Percentiles rank a stretch among this genome's conserved stretches.
Conservation (phyloP, 2,329 filamentous ascomycete species). For the Hypoxylon rubiginosum region DNA sequence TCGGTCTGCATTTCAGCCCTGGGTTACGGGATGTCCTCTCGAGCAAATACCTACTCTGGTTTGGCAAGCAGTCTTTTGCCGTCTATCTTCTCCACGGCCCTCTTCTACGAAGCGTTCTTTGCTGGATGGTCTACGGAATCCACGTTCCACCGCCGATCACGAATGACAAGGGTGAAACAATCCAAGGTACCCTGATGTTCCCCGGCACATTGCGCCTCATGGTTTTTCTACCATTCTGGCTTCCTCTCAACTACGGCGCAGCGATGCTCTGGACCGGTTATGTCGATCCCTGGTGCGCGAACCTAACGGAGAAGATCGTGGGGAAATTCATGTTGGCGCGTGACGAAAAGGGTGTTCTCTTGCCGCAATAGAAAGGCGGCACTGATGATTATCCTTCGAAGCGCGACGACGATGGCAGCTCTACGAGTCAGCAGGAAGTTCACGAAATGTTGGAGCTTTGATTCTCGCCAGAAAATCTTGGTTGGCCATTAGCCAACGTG, state of each 20-base stretch:
- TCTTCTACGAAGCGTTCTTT: constrained; percentile 69
- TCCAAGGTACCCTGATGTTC: constrained; percentile 55
- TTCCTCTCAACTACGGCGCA: constrained; percentile 60
- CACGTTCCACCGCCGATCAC: constrained; percentile 53
- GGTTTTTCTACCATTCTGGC: constrained; percentile 59
- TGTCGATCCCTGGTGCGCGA: constrained; percentile 66
- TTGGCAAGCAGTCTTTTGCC: constrained; percentile 74
- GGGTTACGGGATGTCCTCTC: constrained; percentile 65
- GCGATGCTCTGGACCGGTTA: constrained; percentile 66
- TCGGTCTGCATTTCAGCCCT: constrained; percentile 52
- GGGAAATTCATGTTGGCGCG: constrained; percentile 49
- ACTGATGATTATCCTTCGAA: constrained; percentile 12
- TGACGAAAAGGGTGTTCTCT: constrained; percentile 52
- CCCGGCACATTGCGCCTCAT: constrained; percentile 55
- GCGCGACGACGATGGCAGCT: constrained; percentile 13
- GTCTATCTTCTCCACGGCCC: constrained; percentile 75
- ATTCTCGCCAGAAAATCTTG: constrained; percentile 1
- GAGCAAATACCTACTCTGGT: constrained; percentile 69
- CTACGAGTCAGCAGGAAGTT: constrained; percentile 3
- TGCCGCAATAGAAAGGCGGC: constrained; percentile 48
- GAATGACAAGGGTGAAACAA: constrained; percentile 54
- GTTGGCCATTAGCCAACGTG: background rate
- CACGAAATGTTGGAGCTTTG: constrained; percentile 10
- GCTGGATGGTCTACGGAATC: constrained; percentile 70
- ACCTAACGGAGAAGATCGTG: constrained; percentile 58